Evolutionary conservation across 2,329 filamentous ascomycete genomes (phyloP).

Genomic region (Neonectria ditissima): DNA sequence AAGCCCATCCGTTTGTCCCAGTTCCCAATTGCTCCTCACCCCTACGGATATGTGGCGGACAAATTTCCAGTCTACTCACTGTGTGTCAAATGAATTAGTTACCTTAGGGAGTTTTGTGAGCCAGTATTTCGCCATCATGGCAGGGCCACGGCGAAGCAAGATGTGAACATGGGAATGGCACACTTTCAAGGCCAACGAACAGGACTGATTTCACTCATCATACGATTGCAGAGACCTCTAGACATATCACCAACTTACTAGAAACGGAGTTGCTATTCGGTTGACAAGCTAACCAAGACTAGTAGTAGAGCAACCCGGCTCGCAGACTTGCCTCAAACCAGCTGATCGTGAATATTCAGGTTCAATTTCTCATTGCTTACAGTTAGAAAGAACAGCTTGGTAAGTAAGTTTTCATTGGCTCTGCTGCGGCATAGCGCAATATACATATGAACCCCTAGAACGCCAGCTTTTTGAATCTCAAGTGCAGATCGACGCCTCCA

Average conservation of each 20-base stretch:
- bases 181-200: too few relatives aligned
- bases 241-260: too few relatives aligned
- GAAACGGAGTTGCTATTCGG: neutral
- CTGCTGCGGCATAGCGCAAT: slow-evolving; percentile 43
- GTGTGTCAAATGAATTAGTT: neutral
- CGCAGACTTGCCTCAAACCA: neutral
- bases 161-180: too few relatives aligned
- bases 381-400: slow-evolving; percentile 4
- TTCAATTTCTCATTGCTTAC: neutral
- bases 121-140: too few relatives aligned
- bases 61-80: neutral
- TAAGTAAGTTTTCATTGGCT: slow-evolving; percentile 40
- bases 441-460: slow-evolving; percentile 46
- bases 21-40: neutral
- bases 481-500: slow-evolving; percentile 47
- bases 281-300: neutral
- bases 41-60: too few relatives aligned
- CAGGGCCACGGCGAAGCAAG: too few relatives aligned
- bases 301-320: neutral
- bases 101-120: neutral
- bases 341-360: neutral
- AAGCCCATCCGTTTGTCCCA: neutral
- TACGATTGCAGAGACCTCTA: too few relatives aligned
- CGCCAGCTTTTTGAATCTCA: slow-evolving; percentile 47
- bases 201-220: neutral